Evolutionary conservation across 805 yeast species (phyloP).

Genomic region (Blastobotrys parvus): DNA sequence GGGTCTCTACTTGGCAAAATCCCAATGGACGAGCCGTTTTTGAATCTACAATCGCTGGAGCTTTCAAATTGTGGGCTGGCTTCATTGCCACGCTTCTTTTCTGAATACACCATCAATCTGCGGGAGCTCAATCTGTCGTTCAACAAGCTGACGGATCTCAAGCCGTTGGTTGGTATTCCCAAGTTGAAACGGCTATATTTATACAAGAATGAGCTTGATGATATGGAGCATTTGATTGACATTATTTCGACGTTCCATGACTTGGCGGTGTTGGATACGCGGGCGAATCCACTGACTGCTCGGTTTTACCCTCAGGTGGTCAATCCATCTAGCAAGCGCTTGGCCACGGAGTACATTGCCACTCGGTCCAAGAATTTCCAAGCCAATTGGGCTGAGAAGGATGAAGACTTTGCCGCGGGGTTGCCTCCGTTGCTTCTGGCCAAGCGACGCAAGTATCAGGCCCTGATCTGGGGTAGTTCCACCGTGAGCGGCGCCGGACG

Average conservation of each 20-base stretch:
- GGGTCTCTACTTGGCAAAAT: slow-evolving; percentile 23
- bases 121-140: slow-evolving; percentile 28
- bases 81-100: slow-evolving; percentile 21
- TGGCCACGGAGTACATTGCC: background rate
- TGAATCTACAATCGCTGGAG: slow-evolving; percentile 26
- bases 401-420: slow-evolving; percentile 4
- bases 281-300: slow-evolving; percentile 25
- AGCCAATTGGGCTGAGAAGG: slow-evolving; percentile 6
- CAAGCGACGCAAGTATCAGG: slow-evolving; percentile 4
- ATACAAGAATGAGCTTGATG: slow-evolving; percentile 20
- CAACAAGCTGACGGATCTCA: slow-evolving; percentile 22
- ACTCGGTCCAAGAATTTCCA: slow-evolving; percentile 2
- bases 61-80: slow-evolving; percentile 20
- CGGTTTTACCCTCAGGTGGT: slow-evolving; percentile 14
- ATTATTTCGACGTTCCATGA: slow-evolving; percentile 13
- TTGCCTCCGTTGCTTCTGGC: background rate
- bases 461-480: background rate
- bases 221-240: slow-evolving; percentile 15
- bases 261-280: slow-evolving; percentile 22
- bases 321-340: background rate
- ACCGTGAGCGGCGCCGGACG: background rate
- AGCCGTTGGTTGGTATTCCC: slow-evolving; percentile 21
- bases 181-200: slow-evolving; percentile 22
- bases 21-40: slow-evolving; percentile 19
- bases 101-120: slow-evolving; percentile 21